Evolutionary conservation across 2,329 filamentous ascomycete genomes (phyloP).

Genomic region (Colletotrichum brevisporum): DNA sequence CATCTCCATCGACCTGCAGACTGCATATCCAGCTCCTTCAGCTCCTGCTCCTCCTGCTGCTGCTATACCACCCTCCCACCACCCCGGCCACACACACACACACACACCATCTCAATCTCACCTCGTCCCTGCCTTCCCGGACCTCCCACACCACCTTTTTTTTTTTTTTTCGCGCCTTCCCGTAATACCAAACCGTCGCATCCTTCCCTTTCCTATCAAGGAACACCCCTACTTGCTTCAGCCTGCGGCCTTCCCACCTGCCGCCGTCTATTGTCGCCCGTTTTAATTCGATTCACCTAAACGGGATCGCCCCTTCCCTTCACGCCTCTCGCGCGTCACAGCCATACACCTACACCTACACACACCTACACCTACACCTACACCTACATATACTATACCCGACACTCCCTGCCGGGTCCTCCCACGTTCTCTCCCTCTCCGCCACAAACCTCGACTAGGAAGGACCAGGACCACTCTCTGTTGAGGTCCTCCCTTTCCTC

Average conservation of each 20-base stretch:
- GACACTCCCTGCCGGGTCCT: conserved; percentile 8
- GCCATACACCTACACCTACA: too few species aligned
- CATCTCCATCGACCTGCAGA: too few species aligned
- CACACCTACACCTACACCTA: too few species aligned
- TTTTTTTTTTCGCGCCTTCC: neutral
- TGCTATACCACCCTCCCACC: neutral
- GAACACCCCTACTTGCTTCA: conserved; percentile 20
- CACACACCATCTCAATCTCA: neutral
- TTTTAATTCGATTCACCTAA: conserved; percentile 10
- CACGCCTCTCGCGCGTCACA: conserved; percentile 22
- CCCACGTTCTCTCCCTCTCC: neutral
- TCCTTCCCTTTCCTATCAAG: conserved; percentile 16
- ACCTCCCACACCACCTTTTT: conserved; percentile 10
- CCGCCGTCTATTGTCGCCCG: neutral
- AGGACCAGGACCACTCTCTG: conserved; percentile 15
- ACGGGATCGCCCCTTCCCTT: neutral
- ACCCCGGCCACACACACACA: neutral
- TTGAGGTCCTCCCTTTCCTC: conserved; percentile 6
- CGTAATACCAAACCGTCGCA: conserved; percentile 18
- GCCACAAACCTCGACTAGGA: conserved; percentile 6
- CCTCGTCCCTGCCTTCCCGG: neutral
- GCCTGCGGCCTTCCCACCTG: neutral
- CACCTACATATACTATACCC: conserved; percentile 2
- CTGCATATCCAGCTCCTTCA: neutral
- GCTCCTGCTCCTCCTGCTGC: neutral